Conservation (phyloP, 306 rosid species). For the Corylus heterophylla region DNA sequence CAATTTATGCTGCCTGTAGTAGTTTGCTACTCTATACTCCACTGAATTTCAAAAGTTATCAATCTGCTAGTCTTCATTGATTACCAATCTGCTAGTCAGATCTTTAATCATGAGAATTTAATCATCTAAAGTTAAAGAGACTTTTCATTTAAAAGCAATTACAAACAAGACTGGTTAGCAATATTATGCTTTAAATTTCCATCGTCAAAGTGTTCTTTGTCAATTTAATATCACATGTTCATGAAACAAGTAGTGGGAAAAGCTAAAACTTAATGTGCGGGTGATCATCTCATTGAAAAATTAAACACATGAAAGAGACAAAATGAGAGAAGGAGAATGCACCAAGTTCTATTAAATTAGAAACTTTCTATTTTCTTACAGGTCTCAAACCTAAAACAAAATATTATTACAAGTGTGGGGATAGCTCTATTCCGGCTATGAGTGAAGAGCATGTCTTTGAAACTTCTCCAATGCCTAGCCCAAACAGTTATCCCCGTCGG, state of each 20-base stretch:
- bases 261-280: not conserved
- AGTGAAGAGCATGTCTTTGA: slow-evolving; percentile 70
- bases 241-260: not conserved
- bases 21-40: not conserved
- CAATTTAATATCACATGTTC: not conserved
- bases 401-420: slow-evolving; percentile 87
- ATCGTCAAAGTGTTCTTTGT: not conserved
- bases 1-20: not conserved
- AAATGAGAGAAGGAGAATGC: slow-evolving; percentile 1
- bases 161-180: not conserved
- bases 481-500: slow-evolving; percentile 54
- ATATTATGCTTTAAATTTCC: not conserved
- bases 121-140: not conserved
- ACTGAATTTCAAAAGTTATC: not conserved
- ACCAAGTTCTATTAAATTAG: slow-evolving; percentile 5
- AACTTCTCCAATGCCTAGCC: slow-evolving; percentile 54
- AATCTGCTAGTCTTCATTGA: not conserved
- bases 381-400: slow-evolving; percentile 73
- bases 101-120: not conserved
- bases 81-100: slow-evolving; percentile 1
- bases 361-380: slow-evolving; percentile 40
- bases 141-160: slow-evolving; percentile 1
- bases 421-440: slow-evolving; percentile 71
- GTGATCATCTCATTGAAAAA: not conserved
- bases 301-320: not conserved